A percentile compares a stretch with the other conserved stretches of the same genome.
Conservation (phyloP, 2,329 filamentous ascomycete species). For the Ophiobolus disseminans region DNA sequence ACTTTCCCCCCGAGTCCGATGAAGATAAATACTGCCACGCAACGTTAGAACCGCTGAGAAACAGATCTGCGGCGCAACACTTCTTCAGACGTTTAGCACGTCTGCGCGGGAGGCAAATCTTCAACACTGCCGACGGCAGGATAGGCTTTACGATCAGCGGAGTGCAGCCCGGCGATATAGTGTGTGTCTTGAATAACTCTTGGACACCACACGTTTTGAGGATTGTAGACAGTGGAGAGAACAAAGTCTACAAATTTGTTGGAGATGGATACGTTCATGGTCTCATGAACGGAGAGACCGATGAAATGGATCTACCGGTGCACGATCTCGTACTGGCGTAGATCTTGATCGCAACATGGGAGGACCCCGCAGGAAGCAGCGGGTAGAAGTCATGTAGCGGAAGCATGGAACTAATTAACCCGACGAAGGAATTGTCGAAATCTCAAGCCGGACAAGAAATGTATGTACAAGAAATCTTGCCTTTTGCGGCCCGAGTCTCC, state of each 20-base stretch:
- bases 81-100: background rate
- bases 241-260: background rate
- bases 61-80: background rate
- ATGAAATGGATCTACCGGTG: background rate
- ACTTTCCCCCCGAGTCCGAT: no score
- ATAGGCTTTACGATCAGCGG: background rate
- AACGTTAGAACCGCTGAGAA: background rate
- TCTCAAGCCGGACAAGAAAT: no score
- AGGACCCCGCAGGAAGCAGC: no score
- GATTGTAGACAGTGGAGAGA: background rate
- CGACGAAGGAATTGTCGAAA: no score
- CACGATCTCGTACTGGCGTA: conserved; percentile 2
- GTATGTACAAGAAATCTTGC: no score
- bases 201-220: conserved; percentile 6
- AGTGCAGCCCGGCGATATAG: conserved; percentile 1
- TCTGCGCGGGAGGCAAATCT: background rate
- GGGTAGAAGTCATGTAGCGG: no score
- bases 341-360: no score
- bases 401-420: no score
- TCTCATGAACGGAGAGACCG: conserved; percentile 6
- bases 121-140: background rate
- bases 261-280: conserved; percentile 6
- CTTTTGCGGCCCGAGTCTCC: no score
- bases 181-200: conserved; percentile 6
- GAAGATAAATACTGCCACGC: background rate